Evolutionary conservation across 495 filamentous ascomycete species (phyloP).

Genomic region (Tricharina praecox): DNA sequence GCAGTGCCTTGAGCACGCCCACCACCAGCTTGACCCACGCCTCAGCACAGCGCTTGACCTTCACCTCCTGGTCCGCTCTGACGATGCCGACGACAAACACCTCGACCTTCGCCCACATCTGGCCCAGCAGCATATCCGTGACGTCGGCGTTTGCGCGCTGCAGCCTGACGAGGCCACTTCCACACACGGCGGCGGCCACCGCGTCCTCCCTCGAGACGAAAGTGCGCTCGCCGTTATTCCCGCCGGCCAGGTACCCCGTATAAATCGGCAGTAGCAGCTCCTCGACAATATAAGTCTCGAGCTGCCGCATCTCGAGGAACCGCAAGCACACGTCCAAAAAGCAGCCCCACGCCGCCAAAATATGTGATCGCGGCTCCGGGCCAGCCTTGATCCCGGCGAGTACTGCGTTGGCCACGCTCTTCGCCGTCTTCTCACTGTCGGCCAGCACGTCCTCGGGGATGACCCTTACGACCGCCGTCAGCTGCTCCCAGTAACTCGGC

Average conservation of each 20-base stretch:
- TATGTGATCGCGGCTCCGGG: slow-evolving; percentile 54
- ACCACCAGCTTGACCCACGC: background rate
- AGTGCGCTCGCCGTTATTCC: background rate
- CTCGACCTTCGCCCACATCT: slow-evolving; percentile 2
- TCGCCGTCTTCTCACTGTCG: slow-evolving; percentile 32
- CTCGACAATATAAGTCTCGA: background rate
- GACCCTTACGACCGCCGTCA: slow-evolving; percentile 40
- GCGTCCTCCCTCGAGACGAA: background rate
- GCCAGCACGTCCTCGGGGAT: slow-evolving; percentile 41
- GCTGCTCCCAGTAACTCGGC: slow-evolving; percentile 50
- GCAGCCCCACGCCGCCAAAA: slow-evolving; percentile 47
- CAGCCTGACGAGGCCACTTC: slow-evolving; percentile 5
- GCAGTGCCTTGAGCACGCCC: background rate
- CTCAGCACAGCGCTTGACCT: background rate
- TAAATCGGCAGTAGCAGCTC: background rate
- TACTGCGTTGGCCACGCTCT: slow-evolving; percentile 44
- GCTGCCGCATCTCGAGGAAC: slow-evolving; percentile 5
- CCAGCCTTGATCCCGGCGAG: slow-evolving; percentile 50
- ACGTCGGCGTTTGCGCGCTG: background rate
- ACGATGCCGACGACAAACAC: background rate
- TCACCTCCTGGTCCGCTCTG: background rate
- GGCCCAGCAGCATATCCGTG: background rate
- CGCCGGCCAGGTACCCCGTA: background rate
- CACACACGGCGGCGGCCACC: slow-evolving; percentile 5
- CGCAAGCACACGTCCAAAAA: slow-evolving; percentile 39